Evolutionary conservation across 1,139 yeast genomes (phyloP), one percentile per base, ranked within the genome.

Genomic region (Geotrichum aggregatum): DNA sequence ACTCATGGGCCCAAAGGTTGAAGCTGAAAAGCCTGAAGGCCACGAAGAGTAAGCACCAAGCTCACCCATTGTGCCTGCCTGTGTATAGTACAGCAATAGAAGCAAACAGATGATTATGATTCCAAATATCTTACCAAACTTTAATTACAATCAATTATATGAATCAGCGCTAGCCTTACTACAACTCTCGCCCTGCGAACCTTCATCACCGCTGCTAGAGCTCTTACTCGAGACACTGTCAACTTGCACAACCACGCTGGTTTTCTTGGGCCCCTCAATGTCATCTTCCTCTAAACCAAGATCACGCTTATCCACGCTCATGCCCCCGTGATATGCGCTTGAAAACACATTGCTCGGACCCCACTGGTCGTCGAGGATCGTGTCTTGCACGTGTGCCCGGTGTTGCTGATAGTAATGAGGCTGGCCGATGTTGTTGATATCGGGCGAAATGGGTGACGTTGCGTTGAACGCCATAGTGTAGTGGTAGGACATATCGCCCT

Each of bases 351-450:
- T 80, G 80, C 78, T 80, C 78, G 77, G 79, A 83, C 91, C 78
- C 96, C 89, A 98, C 86, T 84, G 98, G 91, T 98, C 98, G 97
- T 91, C 98, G 97, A 91, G 98, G 89, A 83, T 76, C 79, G 87
- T 87, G 91, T 41, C 44, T 18, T 22, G 44, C 4, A 35, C 35
- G 35, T n/a, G 22, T 3, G 26, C 33, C 19, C 19, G 41, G 2
- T 14, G 41, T 13, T 19, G 22, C n/a, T 19, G 41, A 13, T 13
- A 14, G 41, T 22, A 19, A 19, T 34, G 14, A 6, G 38, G 6
- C 11, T 16, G 28, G 28, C 28, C 8, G 8, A 24, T 24, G 28
- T 8, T 24, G 28, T 11, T 21, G 13, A 14, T 40, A 31, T 21
- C 13, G 18, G 42, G 30, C 30, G 42, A 39, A 6, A 21, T 13